These are phyloP conservation scores for Emergomyces africanus DNA, from an alignment of 2,329 filamentous ascomycete genomes.

Conservation along the genomic window DNA sequence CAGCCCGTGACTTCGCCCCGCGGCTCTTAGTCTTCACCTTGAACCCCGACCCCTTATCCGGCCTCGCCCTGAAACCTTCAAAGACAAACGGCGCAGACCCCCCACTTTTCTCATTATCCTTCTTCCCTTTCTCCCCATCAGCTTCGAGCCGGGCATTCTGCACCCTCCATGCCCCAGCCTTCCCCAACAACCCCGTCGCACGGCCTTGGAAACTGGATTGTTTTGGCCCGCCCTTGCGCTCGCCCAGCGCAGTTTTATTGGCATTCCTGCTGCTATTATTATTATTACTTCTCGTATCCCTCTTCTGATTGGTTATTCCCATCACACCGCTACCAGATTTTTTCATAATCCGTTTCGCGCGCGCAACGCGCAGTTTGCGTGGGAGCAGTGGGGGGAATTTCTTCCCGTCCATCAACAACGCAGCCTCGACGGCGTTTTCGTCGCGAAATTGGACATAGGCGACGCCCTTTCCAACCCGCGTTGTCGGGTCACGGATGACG, in stretches of 20 bases:
- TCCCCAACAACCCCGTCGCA: conserved; percentile 26
- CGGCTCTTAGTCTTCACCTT: conserved; percentile 28
- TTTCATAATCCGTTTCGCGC: conserved; percentile 50
- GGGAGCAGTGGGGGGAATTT: conserved; percentile 93
- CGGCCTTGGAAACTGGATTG: conserved; percentile 26
- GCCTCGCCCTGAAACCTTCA: conserved; percentile 32
- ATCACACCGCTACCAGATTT: conserved; percentile 22
- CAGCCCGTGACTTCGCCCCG: conserved; percentile 17
- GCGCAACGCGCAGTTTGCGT: conserved; percentile 68
- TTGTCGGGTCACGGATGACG: conserved; percentile 77
- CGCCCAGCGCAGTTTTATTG: conserved; percentile 4
- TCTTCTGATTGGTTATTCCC: conserved; percentile 8
- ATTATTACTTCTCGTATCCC: conserved; percentile 1
- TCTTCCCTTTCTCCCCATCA: conserved; percentile 7
- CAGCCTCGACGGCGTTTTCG: conserved; percentile 77
- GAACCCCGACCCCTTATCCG: conserved; percentile 18
- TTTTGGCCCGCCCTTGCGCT: conserved; percentile 11
- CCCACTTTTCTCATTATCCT: neutral
- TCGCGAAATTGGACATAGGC: conserved; percentile 97
- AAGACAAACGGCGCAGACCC: conserved; percentile 23
- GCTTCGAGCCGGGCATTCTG: conserved; percentile 14
- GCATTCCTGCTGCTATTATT: neutral
- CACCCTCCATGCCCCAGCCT: conserved; percentile 26
- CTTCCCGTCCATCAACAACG: conserved; percentile 76
- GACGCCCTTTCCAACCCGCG: conserved; percentile 89